These are phyloP conservation scores for Penicillium fimorum DNA, from an alignment of 495 filamentous ascomycete genomes.

Conservation along the genomic window DNA sequence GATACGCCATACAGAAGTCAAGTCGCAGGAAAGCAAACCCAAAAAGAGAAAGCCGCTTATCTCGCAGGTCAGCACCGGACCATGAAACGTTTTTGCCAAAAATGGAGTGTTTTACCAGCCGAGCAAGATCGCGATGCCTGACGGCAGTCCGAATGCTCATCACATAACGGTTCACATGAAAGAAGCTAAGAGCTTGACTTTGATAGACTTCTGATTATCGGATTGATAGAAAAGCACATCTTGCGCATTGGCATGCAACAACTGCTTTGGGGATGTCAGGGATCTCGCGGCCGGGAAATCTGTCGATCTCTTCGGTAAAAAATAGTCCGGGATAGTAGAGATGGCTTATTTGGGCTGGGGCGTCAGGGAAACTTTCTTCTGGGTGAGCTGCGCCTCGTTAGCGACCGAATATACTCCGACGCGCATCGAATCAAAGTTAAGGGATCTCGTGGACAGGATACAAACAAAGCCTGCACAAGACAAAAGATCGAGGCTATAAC, in stretches of 20 bases:
- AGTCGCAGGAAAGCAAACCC: not conserved
- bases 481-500: not conserved
- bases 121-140: not conserved
- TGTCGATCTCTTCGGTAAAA: not conserved
- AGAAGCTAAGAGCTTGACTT: not conserved
- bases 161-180: too few species aligned
- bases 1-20: not conserved
- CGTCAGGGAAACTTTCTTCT: slow-evolving; percentile 15
- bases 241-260: not conserved
- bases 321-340: not conserved
- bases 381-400: slow-evolving; percentile 21
- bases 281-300: not conserved
- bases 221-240: not conserved
- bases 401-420: not conserved
- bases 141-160: not conserved
- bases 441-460: not conserved
- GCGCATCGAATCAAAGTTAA: not conserved
- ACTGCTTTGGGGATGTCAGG: not conserved
- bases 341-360: not conserved
- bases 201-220: not conserved
- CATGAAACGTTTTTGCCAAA: not conserved
- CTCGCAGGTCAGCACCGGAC: not conserved
- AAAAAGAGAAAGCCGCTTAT: not conserved
- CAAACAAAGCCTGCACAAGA: too few species aligned
- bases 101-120: not conserved